phyloP scores from a whole-genome alignment of 2,329 filamentous ascomycete species.

The Aspergillus sp. region DNA sequence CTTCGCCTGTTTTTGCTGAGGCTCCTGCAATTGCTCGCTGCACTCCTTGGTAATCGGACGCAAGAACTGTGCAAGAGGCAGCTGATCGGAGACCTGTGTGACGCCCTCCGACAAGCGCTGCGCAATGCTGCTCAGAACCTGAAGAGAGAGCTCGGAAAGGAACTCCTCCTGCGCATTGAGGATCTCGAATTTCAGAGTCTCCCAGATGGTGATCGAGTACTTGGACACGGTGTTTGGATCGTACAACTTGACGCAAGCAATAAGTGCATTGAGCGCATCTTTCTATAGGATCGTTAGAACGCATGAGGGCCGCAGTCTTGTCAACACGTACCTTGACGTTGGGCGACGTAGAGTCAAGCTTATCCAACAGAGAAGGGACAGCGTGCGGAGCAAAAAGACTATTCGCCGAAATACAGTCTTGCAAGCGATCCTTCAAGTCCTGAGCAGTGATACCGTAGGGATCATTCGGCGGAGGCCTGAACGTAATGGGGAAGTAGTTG shows the following conservation, averaged over 20 bases:
- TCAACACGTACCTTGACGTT: conserved; percentile 60
- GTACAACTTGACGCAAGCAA: conserved; percentile 61
- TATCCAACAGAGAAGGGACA: conserved; percentile 68
- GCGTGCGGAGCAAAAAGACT: conserved; percentile 65
- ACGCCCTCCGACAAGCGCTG: conserved; percentile 53
- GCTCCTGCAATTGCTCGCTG: conserved; percentile 67
- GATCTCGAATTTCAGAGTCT: conserved; percentile 69
- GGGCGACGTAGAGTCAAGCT: conserved; percentile 67
- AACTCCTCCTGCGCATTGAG: conserved; percentile 68
- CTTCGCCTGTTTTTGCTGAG: conserved; percentile 68
- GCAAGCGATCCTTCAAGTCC: conserved; percentile 64
- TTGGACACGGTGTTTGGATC: conserved; percentile 60
- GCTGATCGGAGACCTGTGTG: conserved; percentile 40
- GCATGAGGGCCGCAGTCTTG: not conserved
- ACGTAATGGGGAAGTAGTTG: conserved; percentile 73
- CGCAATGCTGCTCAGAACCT: conserved; percentile 57
- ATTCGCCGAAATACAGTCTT: conserved; percentile 65
- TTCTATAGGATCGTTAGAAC: conserved; percentile 45
- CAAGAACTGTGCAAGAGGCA: conserved; percentile 56
- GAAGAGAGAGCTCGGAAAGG: conserved; percentile 60
- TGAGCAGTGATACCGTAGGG: conserved; percentile 70
- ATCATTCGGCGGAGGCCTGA: conserved; percentile 68
- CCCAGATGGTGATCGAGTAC: conserved; percentile 67
- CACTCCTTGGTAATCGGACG: conserved; percentile 66
- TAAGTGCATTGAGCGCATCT: conserved; percentile 65